Conservation (phyloP, 306 rosid genomes). For the Albizia julibrissin region DNA sequence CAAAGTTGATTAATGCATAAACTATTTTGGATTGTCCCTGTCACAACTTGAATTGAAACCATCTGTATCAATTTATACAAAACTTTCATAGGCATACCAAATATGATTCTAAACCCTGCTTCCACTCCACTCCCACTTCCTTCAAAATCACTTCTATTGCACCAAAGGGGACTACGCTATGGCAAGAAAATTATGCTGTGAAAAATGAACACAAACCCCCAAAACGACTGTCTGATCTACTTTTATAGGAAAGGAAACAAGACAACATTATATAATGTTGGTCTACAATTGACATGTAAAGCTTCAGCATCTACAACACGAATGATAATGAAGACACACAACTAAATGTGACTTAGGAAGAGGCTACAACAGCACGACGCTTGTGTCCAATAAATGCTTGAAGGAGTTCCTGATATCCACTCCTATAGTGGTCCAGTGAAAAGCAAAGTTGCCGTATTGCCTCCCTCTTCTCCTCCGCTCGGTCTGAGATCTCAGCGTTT, state of each 20-base stretch:
- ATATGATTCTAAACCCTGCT: background rate
- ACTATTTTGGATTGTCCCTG: background rate
- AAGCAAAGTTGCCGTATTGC: conserved; percentile 81
- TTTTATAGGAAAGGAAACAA: conserved; percentile 12
- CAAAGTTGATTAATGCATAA: background rate
- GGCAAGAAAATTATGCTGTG: background rate
- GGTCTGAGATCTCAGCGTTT: conserved; percentile 52
- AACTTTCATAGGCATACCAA: background rate
- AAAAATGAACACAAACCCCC: background rate
- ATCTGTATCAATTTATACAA: background rate
- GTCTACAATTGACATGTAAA: conserved; percentile 6
- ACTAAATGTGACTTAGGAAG: conserved; percentile 34
- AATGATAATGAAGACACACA: conserved; percentile 14
- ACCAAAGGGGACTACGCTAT: background rate
- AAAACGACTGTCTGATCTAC: conserved; percentile 26
- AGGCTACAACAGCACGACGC: conserved; percentile 45
- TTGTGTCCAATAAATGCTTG: conserved; percentile 53
- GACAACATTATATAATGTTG: conserved; percentile 9
- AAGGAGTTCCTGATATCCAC: conserved; percentile 69
- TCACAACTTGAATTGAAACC: background rate
- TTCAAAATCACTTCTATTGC: background rate
- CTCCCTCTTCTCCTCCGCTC: conserved; percentile 83
- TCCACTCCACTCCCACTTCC: background rate
- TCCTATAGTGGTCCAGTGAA: conserved; percentile 74
- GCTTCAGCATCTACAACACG: conserved; percentile 19